Evolutionary conservation across 495 filamentous ascomycete species (phyloP).

Genomic region (Aspergillus asperescens): DNA sequence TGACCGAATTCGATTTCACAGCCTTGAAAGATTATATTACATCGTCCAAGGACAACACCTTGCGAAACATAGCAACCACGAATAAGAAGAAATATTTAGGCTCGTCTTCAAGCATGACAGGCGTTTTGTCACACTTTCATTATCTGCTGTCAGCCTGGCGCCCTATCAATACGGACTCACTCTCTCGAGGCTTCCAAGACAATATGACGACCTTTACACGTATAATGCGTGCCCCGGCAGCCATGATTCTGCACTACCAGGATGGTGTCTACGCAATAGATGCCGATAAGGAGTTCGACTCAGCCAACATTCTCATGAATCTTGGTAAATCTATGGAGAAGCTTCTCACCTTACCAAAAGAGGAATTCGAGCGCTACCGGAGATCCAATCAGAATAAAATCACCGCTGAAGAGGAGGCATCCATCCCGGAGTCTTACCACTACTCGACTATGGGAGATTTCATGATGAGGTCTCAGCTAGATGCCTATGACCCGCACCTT

Average conservation of each 20-base stretch:
- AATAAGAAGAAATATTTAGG: slow-evolving; percentile 81
- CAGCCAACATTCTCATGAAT: slow-evolving; percentile 77
- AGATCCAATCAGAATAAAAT: slow-evolving; percentile 56
- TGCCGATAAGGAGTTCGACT: slow-evolving; percentile 89
- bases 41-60: slow-evolving; percentile 72
- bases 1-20: slow-evolving; percentile 85
- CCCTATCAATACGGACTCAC: slow-evolving; percentile 52
- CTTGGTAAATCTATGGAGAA: slow-evolving; percentile 96
- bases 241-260: slow-evolving; percentile 80
- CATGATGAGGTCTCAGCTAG: slow-evolving; percentile 91
- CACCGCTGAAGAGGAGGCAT: slow-evolving; percentile 58
- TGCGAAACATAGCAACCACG: slow-evolving; percentile 59
- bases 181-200: slow-evolving; percentile 63
- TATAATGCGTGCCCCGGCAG: slow-evolving; percentile 63
- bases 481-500: slow-evolving; percentile 80
- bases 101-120: slow-evolving; percentile 95
- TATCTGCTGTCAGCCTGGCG: slow-evolving; percentile 85
- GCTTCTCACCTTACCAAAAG: slow-evolving; percentile 73
- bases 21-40: slow-evolving; percentile 80
- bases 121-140: slow-evolving; percentile 83
- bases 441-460: slow-evolving; percentile 88
- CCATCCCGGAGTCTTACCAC: slow-evolving; percentile 70
- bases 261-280: slow-evolving; percentile 93
- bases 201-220: slow-evolving; percentile 61
- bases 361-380: slow-evolving; percentile 80